phyloP scores from a whole-genome alignment of 2,329 filamentous ascomycete species.

The Ascochyta fabae region DNA sequence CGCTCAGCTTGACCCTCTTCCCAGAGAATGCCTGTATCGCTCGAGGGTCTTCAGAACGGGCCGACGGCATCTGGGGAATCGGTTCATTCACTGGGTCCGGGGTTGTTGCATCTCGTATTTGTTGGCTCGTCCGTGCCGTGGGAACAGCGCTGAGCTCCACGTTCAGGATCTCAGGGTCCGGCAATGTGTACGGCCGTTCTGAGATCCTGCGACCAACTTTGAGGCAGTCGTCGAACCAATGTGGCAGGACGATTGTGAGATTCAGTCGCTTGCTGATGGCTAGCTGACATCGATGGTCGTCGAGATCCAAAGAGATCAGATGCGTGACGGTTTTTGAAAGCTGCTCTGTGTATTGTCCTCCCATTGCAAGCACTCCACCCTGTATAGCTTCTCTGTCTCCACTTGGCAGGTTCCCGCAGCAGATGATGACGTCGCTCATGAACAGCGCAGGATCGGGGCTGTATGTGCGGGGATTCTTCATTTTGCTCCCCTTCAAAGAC shows the following conservation, averaged over 20 bases:
- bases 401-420: conserved; percentile 81
- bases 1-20: conserved; percentile 77
- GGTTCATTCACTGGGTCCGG: conserved; percentile 38
- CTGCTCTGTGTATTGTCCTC: conserved; percentile 77
- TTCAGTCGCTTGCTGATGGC: conserved; percentile 70
- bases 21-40: conserved; percentile 71
- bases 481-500: conserved; percentile 72
- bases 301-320: conserved; percentile 79
- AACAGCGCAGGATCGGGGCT: conserved; percentile 92
- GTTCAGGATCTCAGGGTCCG: conserved; percentile 79
- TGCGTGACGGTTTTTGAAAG: conserved; percentile 82
- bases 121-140: conserved; percentile 56
- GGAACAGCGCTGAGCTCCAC: conserved; percentile 35
- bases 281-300: conserved; percentile 72
- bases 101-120: conserved; percentile 45
- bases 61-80: conserved; percentile 25
- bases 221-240: conserved; percentile 98
- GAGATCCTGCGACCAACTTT: conserved; percentile 90
- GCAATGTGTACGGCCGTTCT: conserved; percentile 83
- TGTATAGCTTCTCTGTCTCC: conserved; percentile 92
- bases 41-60: conserved; percentile 32
- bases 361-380: conserved; percentile 86
- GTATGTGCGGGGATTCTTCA: conserved; percentile 80
- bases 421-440: conserved; percentile 82
- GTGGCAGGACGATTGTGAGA: conserved; percentile 86